A percentile compares a stretch with the other conserved stretches of the same genome.
Evolutionary conservation across 2,329 filamentous ascomycete genomes (phyloP).

Genomic region (Fusarium hostae): DNA sequence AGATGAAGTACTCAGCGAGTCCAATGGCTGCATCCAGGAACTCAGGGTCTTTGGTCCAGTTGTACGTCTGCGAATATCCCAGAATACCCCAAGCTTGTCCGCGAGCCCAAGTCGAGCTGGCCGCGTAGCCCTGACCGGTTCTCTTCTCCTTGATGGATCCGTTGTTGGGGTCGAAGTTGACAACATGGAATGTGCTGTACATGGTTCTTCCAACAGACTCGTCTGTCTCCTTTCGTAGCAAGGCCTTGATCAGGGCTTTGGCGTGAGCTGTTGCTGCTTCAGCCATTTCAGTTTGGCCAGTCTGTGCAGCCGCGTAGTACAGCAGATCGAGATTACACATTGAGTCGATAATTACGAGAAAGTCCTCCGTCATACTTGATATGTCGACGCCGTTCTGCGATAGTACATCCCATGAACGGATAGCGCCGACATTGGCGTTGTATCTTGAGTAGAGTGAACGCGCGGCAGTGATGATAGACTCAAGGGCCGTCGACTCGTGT

Average conservation of each 20-base stretch:
- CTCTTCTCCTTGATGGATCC: slow-evolving; percentile 57
- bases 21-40: slow-evolving; percentile 59
- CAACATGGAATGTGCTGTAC: slow-evolving; percentile 59
- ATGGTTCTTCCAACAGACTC: slow-evolving; percentile 19
- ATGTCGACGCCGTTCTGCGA: slow-evolving; percentile 47
- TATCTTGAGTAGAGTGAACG: slow-evolving; percentile 56
- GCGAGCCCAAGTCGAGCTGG: slow-evolving; percentile 61
- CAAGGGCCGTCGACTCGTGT: slow-evolving; percentile 51
- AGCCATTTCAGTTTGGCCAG: slow-evolving; percentile 41
- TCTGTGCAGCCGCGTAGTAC: slow-evolving; percentile 51
- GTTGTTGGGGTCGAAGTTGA: slow-evolving; percentile 58
- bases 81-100: slow-evolving; percentile 64
- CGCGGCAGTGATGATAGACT: slow-evolving; percentile 57
- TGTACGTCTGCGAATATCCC: slow-evolving; percentile 61
- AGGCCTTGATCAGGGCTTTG: slow-evolving; percentile 51
- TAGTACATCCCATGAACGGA: slow-evolving; percentile 60
- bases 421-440: slow-evolving; percentile 56
- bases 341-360: slow-evolving; percentile 57
- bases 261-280: slow-evolving; percentile 54
- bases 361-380: slow-evolving; percentile 48
- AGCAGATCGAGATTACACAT: slow-evolving; percentile 55
- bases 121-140: slow-evolving; percentile 61
- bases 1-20: slow-evolving; percentile 62
- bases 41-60: slow-evolving; percentile 57
- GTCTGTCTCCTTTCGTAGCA: slow-evolving; percentile 52